Conservation (phyloP, 148 eudicot genomes). For the Gaultheria prostrata region DNA sequence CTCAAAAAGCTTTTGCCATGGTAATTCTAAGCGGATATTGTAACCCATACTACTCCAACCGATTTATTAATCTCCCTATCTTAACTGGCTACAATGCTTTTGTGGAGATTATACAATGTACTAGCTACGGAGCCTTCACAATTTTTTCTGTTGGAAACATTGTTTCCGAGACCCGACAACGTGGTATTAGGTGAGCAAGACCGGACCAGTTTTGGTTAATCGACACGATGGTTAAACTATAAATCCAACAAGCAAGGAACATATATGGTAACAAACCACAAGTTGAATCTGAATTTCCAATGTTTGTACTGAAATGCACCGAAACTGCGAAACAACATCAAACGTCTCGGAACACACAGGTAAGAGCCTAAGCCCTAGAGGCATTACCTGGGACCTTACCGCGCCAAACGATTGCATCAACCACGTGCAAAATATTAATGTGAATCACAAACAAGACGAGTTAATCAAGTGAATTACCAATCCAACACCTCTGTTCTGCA, state of each 20-base stretch:
- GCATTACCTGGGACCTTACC: background rate
- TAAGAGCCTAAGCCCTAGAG: background rate
- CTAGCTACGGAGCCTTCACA: background rate
- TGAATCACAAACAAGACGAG: background rate
- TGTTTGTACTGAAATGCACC: background rate
- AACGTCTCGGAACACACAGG: background rate
- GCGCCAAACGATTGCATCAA: background rate
- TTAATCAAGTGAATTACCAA: background rate
- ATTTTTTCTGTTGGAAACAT: background rate
- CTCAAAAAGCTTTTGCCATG: background rate
- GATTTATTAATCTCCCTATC: background rate
- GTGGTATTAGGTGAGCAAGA: background rate
- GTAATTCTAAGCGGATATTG: background rate
- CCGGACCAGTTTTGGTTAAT: background rate
- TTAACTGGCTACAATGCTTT: background rate
- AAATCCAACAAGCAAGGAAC: background rate
- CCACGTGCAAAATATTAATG: background rate
- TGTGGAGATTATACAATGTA: background rate
- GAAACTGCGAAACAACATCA: background rate
- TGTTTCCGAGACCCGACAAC: background rate
- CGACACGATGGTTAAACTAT: background rate
- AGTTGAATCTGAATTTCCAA: background rate
- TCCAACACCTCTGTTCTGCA: background rate
- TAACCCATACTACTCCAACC: background rate
- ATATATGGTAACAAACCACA: background rate